Conservation (phyloP, 2,329 filamentous ascomycete species). For the Claviceps arundinis region DNA sequence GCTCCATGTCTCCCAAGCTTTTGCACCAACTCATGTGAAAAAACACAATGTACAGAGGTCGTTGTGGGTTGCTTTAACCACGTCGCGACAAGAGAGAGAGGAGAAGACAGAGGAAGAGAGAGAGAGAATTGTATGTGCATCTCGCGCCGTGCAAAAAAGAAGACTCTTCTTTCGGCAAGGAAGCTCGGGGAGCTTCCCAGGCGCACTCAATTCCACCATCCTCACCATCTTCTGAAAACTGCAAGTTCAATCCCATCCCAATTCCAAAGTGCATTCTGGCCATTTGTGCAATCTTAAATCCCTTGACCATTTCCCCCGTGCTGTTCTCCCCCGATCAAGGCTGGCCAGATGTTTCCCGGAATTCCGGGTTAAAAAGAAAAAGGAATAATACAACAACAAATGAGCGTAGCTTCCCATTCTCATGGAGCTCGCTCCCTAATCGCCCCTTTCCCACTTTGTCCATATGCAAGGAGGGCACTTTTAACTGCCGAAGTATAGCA, state of each 20-base stretch:
- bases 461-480: constrained; percentile 8
- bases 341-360: constrained; percentile 14
- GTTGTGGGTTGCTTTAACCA: constrained; percentile 11
- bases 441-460: constrained; percentile 8
- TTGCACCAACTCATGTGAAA: not conserved
- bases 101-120: not conserved
- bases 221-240: not conserved
- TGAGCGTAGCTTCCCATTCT: not conserved
- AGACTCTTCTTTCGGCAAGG: not conserved
- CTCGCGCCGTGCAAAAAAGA: not conserved
- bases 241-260: not conserved
- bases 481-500: constrained; percentile 9
- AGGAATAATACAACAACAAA: not conserved
- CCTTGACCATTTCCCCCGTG: constrained; percentile 6
- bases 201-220: not conserved
- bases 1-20: not conserved
- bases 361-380: constrained; percentile 14
- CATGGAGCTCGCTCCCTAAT: not conserved
- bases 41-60: constrained; percentile 20
- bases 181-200: not conserved
- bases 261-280: constrained; percentile 4
- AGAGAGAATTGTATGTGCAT: not conserved
- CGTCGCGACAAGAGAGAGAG: constrained; percentile 1
- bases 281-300: constrained; percentile 21
- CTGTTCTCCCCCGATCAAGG: constrained; percentile 9